These are phyloP conservation scores for Datura wrightii DNA, from an alignment of 257 asterid species.

Conservation along the genomic window DNA sequence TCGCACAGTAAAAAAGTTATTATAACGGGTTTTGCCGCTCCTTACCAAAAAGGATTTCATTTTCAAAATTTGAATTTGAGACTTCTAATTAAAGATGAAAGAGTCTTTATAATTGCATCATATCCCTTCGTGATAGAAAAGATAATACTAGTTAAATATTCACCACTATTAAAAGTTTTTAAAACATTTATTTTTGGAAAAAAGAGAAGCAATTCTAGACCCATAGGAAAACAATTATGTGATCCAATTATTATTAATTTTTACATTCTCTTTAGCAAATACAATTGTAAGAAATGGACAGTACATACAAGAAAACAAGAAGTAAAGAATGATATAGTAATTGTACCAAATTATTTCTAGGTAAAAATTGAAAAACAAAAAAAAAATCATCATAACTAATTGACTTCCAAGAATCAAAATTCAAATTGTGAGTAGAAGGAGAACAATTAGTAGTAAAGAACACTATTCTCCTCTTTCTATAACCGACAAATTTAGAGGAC, in stretches of 20 bases:
- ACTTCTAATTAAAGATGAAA: not conserved
- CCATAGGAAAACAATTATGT: not conserved
- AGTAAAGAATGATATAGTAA: not conserved
- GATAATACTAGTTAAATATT: not conserved
- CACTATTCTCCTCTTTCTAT: not conserved
- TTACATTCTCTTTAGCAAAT: not conserved
- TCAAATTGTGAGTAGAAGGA: not conserved
- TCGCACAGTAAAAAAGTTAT: accelerated
- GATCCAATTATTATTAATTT: not conserved
- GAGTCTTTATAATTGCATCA: not conserved
- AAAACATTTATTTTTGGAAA: not conserved
- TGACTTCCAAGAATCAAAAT: not conserved
- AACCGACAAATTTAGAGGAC: not conserved
- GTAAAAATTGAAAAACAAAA: not conserved
- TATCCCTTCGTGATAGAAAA: not conserved
- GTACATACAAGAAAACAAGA: not conserved
- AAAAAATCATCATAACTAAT: not conserved
- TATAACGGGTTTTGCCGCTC: not conserved
- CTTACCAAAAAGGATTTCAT: not conserved
- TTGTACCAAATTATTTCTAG: conserved; percentile 14
- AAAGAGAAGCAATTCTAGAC: not conserved
- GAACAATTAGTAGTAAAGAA: not conserved
- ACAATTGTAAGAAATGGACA: not conserved
- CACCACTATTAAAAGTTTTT: not conserved
- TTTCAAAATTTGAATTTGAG: not conserved